phyloP scores from a whole-genome alignment of 2,329 filamentous ascomycete species.

The Apiospora kogelbergensis region DNA sequence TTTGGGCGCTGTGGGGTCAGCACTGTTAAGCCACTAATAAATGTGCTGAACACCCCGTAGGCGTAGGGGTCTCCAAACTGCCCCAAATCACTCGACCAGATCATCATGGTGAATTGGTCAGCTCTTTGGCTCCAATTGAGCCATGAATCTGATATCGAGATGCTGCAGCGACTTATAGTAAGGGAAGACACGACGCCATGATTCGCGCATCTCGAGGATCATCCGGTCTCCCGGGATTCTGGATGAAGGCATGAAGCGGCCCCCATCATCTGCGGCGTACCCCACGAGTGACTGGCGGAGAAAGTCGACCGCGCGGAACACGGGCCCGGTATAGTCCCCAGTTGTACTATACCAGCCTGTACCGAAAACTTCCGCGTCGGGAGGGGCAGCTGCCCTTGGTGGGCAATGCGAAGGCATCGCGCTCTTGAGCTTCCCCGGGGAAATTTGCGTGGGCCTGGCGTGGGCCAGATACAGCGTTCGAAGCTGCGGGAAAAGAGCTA shows the following conservation, averaged over 20 bases:
- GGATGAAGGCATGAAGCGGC: neutral
- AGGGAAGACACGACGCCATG: neutral
- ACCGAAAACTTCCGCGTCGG: too few species aligned
- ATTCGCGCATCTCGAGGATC: neutral
- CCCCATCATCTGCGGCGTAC: neutral
- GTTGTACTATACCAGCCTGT: neutral
- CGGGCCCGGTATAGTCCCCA: neutral
- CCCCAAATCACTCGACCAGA: too few species aligned
- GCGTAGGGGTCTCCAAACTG: too few species aligned
- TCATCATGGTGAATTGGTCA: too few species aligned
- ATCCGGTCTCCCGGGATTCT: neutral
- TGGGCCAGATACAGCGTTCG: neutral
- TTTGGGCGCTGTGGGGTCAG: too few species aligned
- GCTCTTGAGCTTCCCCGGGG: neutral
- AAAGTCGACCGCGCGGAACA: neutral
- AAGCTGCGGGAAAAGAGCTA: neutral
- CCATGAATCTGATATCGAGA: neutral
- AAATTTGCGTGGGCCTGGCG: neutral
- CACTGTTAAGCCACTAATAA: too few species aligned
- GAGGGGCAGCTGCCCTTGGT: too few species aligned
- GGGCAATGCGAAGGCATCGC: neutral
- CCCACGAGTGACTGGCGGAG: neutral
- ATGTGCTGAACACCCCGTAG: too few species aligned
- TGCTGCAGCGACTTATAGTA: neutral
- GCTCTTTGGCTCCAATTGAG: neutral